phyloP scores from a whole-genome alignment of 2,329 filamentous ascomycete genomes.

The Madurella mycetomatis region DNA sequence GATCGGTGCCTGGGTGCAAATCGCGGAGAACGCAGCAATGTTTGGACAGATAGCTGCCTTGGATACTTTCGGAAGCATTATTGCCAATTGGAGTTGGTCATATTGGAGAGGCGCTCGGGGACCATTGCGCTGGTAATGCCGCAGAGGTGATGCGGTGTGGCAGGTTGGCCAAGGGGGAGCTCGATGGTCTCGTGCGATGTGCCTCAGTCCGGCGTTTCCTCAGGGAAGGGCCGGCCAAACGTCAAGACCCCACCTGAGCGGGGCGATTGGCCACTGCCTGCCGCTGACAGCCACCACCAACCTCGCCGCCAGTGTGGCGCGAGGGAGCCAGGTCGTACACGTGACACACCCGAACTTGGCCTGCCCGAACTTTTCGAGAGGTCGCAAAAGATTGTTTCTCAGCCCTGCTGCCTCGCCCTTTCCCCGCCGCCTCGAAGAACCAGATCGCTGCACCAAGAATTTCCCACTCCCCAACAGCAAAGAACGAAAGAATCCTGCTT shows the following conservation, averaged over 20 bases:
- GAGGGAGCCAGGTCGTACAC: constrained; percentile 1
- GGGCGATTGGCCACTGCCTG: no score
- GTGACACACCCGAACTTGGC: constrained; percentile 11
- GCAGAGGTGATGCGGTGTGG: no score
- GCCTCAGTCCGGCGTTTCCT: no score
- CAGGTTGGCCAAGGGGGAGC: no score
- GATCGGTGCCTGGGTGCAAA: constrained; percentile 21
- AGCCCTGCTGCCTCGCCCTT: constrained; percentile 12
- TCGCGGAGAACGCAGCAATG: constrained; percentile 16
- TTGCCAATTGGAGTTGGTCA: constrained; percentile 10
- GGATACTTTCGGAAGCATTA: constrained; percentile 28
- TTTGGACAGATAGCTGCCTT: constrained; percentile 27
- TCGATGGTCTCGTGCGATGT: no score
- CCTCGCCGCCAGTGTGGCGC: no score
- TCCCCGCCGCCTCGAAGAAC: constrained; percentile 13
- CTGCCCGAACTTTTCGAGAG: constrained; percentile 11
- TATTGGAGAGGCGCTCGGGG: constrained; percentile 5
- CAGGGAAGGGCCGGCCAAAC: no score
- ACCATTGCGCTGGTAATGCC: constrained; percentile 9
- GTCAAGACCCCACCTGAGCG: no score
- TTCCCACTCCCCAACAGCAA: not conserved
- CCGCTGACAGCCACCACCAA: no score
- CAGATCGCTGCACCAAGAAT: constrained; percentile 1
- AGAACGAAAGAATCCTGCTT: not conserved
- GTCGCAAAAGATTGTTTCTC: constrained; percentile 10